Evolutionary conservation across 2,329 filamentous ascomycete species (phyloP).

Genomic region (Curvularia eragrostidis): DNA sequence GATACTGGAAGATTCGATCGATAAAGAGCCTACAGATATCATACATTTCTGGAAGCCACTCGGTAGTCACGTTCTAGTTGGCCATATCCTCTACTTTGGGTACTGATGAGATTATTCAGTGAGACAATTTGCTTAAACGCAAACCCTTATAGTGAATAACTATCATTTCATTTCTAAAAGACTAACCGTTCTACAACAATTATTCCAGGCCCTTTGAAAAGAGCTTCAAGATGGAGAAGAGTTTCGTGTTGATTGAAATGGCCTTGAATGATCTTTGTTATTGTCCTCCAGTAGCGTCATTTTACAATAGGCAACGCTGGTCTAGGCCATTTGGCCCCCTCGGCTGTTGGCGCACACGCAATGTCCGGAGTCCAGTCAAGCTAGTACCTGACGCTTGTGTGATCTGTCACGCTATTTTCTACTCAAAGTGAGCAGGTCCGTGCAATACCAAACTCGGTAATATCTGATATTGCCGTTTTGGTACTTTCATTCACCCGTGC

Average conservation of each 20-base stretch:
- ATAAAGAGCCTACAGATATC: neutral
- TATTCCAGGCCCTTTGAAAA: neutral
- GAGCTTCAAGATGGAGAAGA: no score
- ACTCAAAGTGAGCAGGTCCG: neutral
- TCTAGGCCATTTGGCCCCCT: neutral
- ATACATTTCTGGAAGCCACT: neutral
- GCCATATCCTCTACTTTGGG: neutral
- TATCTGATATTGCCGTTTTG: neutral
- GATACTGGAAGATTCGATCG: no score
- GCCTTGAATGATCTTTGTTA: no score
- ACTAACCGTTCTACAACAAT: neutral
- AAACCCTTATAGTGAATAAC: neutral
- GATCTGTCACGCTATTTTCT: neutral
- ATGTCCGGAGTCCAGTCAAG: neutral
- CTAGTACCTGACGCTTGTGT: neutral
- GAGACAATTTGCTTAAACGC: neutral
- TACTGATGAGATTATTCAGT: neutral
- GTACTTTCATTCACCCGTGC: neutral
- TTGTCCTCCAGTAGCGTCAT: neutral
- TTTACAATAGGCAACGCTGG: neutral
- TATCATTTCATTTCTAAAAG: neutral
- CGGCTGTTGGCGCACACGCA: neutral
- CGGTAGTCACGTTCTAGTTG: neutral
- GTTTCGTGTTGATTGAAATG: no score
- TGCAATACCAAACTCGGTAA: neutral